Base-by-base conservation (phyloP, 2,329 filamentous ascomycete species). In the Epichloe glyceriae region DNA sequence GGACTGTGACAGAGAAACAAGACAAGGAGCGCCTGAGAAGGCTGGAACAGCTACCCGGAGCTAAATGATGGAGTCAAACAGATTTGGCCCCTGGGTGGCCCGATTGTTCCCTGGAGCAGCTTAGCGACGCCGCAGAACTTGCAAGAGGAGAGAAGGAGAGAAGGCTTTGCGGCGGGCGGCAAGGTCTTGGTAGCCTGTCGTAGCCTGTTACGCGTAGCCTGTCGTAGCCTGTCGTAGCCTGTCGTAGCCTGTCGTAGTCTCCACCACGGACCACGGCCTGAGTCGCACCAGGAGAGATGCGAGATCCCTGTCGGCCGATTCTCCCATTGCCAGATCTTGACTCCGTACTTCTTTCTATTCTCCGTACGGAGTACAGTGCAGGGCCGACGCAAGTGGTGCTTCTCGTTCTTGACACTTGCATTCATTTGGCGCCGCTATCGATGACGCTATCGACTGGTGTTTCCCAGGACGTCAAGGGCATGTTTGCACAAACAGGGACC, bases 1-100 rank as follows among this genome's bases (percentile, higher is more conserved):
- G 11, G 47, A 43, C 47, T 22, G 43, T 22, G 48, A 33, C 48
- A 34, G 41, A 45, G 44, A 50, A 45, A 26, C 15, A 45, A 34
- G 49, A 30, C 22, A 43, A 39, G 22, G 22, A 6, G 22, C 22
- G 22, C 22, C 22, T 26, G 22, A 26, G 22, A 26, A 26, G 6
- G 39, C 39, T 49, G 47, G 26, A 37, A 43, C 39, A 39, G n/a
- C 26, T 40, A 19, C 38, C 46, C 39, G 20, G 46, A 35, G 38
- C 46, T 48, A 41, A 41, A 17, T 26, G 22, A 43, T 49, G 47
- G 47, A 43, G 47, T 37, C 47, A 43, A 49, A 44, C 40, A 49
- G 26, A 26, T 34, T 38, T 14, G 14, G 8, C 47, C 47, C 47
- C 47, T 44, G 47, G 7, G 17, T 30, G 39, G 40, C 39, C 20